Evolutionary conservation across 768 basidiomycete genomes (phyloP), one percentile per base, ranked within the genome.

Genomic region (Hygrocybe coccinea): DNA sequence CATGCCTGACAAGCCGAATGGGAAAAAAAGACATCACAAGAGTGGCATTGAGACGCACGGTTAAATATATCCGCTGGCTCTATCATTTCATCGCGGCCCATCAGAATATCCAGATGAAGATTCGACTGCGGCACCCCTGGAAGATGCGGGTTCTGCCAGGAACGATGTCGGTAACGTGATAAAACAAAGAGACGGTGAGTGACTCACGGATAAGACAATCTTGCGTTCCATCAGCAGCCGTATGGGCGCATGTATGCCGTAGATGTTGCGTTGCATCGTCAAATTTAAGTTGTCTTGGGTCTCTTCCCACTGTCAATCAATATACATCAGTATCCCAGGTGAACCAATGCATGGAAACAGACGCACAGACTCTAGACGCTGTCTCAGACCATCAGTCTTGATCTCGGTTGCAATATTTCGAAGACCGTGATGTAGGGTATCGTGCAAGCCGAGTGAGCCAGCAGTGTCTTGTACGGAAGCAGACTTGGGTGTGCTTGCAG

Each of bases 201-300:
- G n/a, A 15, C 87, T 60, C 63, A 95, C 95, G 55, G 81, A 69
- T 34, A 81, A 72, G 8, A 95, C 91, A 39, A 94, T 80, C 75
- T 87, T 88, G 65, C 93, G 83, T 70, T 99, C 97, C 97, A 98
- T 98, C 60, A 97, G 77, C 51, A 84, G 76, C 29, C 95, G 82
- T 71, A 95, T 82, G 1, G 97, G 97, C 17, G 89, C 85, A 66
- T 92, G 91, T 62, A 97, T 69, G 35, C 97, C 97, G 64, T 86
- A 87, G 33, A 87, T 67, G 69, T 91, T 85, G 44, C 95, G 84
- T 66, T 92, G 82, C 72, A 95, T 75, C 47, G 83, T 93, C 56
- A 97, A 76, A 67, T 87, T 87, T 49, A 94, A 67, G 69, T 87
- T 88, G 69, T 92, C 88, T 69, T 97, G 94, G 7, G 95, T 93